These are phyloP conservation scores for Arthromyces matolae DNA, from an alignment of 768 basidiomycete genomes.

Conservation along the genomic window DNA sequence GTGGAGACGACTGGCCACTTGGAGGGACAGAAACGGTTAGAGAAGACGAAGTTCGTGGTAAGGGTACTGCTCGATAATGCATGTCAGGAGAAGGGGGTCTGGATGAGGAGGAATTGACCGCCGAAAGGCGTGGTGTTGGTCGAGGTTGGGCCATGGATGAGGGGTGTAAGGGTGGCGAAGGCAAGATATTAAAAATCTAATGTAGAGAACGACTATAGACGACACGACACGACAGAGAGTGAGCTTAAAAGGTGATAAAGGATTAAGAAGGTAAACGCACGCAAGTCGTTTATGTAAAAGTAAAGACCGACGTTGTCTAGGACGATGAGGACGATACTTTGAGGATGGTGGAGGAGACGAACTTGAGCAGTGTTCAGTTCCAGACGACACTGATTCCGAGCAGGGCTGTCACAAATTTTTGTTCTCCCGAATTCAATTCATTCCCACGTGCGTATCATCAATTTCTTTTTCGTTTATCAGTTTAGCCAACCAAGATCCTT, in stretches of 20 bases:
- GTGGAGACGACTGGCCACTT: slow-evolving; percentile 37
- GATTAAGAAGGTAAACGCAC: neutral
- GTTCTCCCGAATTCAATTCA: slow-evolving; percentile 12
- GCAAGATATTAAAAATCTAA: slow-evolving; percentile 8
- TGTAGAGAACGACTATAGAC: neutral
- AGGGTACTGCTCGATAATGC: slow-evolving; percentile 59
- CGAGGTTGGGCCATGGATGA: slow-evolving; percentile 18
- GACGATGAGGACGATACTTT: neutral
- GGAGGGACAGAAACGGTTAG: slow-evolving; percentile 26
- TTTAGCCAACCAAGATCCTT: neutral
- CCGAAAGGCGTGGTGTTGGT: slow-evolving; percentile 12
- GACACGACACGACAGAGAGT: slow-evolving; percentile 4
- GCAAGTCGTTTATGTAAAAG: slow-evolving; percentile 8
- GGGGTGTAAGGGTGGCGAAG: neutral
- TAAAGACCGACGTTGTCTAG: neutral
- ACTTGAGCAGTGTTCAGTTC: slow-evolving; percentile 13
- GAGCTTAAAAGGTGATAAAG: slow-evolving; percentile 2
- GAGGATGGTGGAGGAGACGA: neutral
- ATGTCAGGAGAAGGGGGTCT: slow-evolving; percentile 39
- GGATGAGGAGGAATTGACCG: slow-evolving; percentile 12
- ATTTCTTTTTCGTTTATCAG: slow-evolving; percentile 1
- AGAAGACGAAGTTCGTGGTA: slow-evolving; percentile 52
- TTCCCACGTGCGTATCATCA: slow-evolving; percentile 11
- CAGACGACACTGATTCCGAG: slow-evolving; percentile 7
- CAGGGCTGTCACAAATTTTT: slow-evolving; percentile 18